Evolutionary conservation across 1,139 yeast species (phyloP).

Genomic region (Sugiyamaella neomexicana): DNA sequence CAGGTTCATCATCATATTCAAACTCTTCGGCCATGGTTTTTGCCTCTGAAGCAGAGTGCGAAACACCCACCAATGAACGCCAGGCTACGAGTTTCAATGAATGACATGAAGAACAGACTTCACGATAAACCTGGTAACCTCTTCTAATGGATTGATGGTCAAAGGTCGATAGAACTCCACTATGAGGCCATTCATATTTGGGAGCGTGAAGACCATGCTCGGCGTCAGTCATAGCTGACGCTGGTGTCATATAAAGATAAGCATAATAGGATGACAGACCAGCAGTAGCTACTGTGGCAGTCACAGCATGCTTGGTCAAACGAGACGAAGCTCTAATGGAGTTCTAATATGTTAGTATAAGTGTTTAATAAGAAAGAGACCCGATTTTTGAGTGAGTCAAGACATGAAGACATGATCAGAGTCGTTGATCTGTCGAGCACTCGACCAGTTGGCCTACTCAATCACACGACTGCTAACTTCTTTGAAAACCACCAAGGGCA

Average conservation of each 20-base stretch:
- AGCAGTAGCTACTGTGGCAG: constrained; percentile 36
- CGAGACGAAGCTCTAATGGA: constrained; percentile 33
- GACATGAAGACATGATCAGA: no score
- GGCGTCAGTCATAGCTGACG: constrained; percentile 97
- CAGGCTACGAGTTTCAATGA: constrained; percentile 96
- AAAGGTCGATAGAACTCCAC: constrained; percentile 81
- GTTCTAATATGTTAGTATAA: constrained; percentile 17
- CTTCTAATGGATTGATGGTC: constrained; percentile 98
- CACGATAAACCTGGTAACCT: constrained; percentile 98
- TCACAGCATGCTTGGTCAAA: constrained; percentile 39
- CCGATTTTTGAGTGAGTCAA: no score
- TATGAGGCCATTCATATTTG: constrained; percentile 89
- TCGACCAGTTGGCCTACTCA: neutral
- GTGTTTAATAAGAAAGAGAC: neutral
- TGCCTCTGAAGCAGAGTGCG: constrained; percentile 88
- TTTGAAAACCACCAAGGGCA: no score
- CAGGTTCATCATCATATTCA: constrained; percentile 99
- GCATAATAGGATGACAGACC: constrained; percentile 39
- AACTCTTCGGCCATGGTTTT: constrained; percentile 94
- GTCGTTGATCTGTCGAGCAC: neutral
- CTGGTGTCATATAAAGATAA: constrained; percentile 43
- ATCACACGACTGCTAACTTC: neutral
- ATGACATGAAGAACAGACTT: constrained; percentile 99
- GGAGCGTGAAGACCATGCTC: constrained; percentile 99
- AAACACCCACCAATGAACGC: constrained; percentile 97